Base-by-base conservation (phyloP, 768 basidiomycete species). In the Pisolithus tinctorius region DNA sequence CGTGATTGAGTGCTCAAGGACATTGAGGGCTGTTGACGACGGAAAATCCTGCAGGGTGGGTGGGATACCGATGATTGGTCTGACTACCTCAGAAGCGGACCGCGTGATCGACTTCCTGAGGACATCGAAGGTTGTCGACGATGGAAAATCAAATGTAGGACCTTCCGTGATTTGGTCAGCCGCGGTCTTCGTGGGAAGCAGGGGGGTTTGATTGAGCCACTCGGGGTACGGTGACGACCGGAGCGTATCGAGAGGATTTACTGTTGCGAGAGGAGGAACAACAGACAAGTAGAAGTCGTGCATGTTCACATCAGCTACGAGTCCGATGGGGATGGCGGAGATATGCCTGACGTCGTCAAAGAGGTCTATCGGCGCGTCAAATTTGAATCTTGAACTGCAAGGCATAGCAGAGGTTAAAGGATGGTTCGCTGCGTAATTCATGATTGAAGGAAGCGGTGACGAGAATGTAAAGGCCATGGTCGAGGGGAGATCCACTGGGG, bases 191-290 rank as follows among this genome's bases (percentile, higher is more conserved):
- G 14, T 5, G 11, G 34, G 34, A 34, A 34, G 34, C 34, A 34
- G 34, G 11, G 34, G 34, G 5, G 34, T 34, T 34, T 5, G 34
- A 14, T 14, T 14, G 34, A 4, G 34, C 34, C 11, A 14, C 11
- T 4, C 34, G 13, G 5, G 11, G 20, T 23, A 10, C 20, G 17
- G 25, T 42, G 20, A 13, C 10, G 41, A 45, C 27, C 37, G 17
- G 31, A 52, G 58, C 20, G 73, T 68, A 30, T 74, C 69, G 30
- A 69, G 54, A 20, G 77, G 76, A 56, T 78, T 69, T 45, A 79
- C 63, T 27, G 71, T 65, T 5, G 55, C 39, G 37, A 54, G 50
- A 29, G 58, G 58, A 4, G 52, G 31, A 7, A 60, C 57, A 26
- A 51, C 51, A 16, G 53, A 48, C 25, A 59, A 51, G 43, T 60